phyloP scores from a whole-genome alignment of 2,329 filamentous ascomycete species.

The Raffaelea albimanens region DNA sequence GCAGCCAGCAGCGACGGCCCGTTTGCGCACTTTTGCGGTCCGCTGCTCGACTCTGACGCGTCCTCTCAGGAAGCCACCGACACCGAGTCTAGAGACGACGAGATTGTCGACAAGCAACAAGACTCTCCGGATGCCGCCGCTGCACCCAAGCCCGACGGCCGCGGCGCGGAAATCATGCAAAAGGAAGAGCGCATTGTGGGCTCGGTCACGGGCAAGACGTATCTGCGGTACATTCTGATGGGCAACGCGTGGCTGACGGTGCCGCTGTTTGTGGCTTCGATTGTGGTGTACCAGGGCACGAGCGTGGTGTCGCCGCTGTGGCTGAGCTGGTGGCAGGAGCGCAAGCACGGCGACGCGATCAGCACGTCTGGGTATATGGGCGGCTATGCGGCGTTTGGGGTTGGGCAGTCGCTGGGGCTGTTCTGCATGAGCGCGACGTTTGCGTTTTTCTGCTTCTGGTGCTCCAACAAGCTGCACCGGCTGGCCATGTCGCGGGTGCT shows the following conservation, averaged over 20 bases:
- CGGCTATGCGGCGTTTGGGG: constrained; percentile 49
- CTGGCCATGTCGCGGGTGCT: constrained; percentile 24
- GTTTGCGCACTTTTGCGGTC: not conserved
- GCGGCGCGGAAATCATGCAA: constrained; percentile 35
- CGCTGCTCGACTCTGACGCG: too few species aligned
- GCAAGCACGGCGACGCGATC: constrained; percentile 31
- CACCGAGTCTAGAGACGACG: too few species aligned
- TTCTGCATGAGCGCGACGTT: constrained; percentile 53
- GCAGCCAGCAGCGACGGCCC: constrained; percentile 3
- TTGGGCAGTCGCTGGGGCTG: constrained; percentile 43
- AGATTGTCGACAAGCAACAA: too few species aligned
- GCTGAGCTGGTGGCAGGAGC: constrained; percentile 59
- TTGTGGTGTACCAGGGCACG: constrained; percentile 48
- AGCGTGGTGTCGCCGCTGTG: constrained; percentile 58
- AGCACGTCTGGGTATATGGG: constrained; percentile 38
- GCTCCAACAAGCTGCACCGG: constrained; percentile 35
- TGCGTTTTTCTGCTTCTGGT: constrained; percentile 25
- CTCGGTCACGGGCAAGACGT: constrained; percentile 51
- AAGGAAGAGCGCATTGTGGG: constrained; percentile 49
- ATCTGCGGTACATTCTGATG: constrained; percentile 52
- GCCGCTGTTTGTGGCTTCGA: constrained; percentile 37
- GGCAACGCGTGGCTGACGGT: constrained; percentile 49
- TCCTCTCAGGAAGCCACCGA: too few species aligned
- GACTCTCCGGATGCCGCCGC: too few species aligned
- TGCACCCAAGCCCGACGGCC: not conserved